Evolutionary conservation across 495 filamentous ascomycete species (phyloP).

Genomic region (Aspergillus funiculosus): DNA sequence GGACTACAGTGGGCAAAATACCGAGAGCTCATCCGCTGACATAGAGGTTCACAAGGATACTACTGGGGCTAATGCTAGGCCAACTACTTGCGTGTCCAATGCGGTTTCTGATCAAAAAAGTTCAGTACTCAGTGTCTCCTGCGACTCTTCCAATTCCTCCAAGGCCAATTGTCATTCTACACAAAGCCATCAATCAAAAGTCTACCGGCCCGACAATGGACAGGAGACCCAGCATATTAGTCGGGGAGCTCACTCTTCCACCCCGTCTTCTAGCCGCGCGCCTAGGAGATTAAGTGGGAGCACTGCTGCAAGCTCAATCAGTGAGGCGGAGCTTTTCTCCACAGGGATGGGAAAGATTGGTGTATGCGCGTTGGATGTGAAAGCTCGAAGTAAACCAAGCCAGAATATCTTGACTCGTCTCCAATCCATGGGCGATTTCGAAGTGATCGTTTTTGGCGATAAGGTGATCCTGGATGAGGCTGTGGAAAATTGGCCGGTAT

Average conservation of each 20-base stretch:
- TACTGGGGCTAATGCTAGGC: not conserved
- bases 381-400: constrained; percentile 93
- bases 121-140: constrained; percentile 9
- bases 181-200: constrained; percentile 16
- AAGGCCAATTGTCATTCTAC: constrained; percentile 8
- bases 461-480: constrained; percentile 96
- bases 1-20: constrained; percentile 7
- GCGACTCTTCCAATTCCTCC: constrained; percentile 15
- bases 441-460: constrained; percentile 95
- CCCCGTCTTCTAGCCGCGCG: constrained; percentile 65
- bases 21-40: constrained; percentile 39
- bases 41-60: constrained; percentile 11
- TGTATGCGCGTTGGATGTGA: constrained; percentile 91
- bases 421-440: constrained; percentile 85
- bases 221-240: constrained; percentile 21
- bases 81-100: constrained; percentile 1
- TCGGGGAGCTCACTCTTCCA: constrained; percentile 40
- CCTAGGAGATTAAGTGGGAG: constrained; percentile 71
- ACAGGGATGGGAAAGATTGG: constrained; percentile 63
- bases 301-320: constrained; percentile 64
- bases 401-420: constrained; percentile 90
- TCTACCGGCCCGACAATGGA: constrained; percentile 18
- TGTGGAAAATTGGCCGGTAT: constrained; percentile 55
- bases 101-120: constrained; percentile 19
- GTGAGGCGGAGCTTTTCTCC: constrained; percentile 30